These are phyloP conservation scores for Aspergillus conjunctus DNA, from an alignment of 495 filamentous ascomycete genomes.

Conservation along the genomic window DNA sequence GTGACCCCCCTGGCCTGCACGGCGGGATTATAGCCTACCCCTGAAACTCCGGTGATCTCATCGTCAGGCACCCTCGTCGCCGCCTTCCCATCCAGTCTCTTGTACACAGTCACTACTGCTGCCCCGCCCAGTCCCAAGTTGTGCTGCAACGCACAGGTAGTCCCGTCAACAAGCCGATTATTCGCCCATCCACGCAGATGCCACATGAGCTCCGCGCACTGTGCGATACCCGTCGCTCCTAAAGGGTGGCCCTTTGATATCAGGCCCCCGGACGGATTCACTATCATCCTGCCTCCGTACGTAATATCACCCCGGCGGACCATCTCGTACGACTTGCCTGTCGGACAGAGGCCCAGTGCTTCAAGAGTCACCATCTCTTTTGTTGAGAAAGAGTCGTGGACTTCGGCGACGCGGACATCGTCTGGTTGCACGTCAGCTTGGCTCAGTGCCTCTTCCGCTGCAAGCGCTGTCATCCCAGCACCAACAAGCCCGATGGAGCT, in stretches of 20 bases:
- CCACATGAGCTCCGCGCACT: constrained; percentile 97
- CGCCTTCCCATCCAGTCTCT: constrained; percentile 72
- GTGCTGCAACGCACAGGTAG: constrained; percentile 79
- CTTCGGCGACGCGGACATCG: constrained; percentile 81
- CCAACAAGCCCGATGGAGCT: constrained; percentile 86
- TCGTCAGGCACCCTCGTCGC: too few species aligned
- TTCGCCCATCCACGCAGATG: constrained; percentile 94
- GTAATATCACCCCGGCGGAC: constrained; percentile 86
- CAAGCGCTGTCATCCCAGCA: constrained; percentile 69
- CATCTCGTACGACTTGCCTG: constrained; percentile 88
- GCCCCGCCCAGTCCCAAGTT: constrained; percentile 92
- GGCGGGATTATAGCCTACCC: too few species aligned
- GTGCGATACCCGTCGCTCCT: constrained; percentile 87
- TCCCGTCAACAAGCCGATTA: constrained; percentile 68
- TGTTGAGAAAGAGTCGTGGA: constrained; percentile 95
- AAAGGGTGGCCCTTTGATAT: constrained; percentile 96
- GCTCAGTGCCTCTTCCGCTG: constrained; percentile 60
- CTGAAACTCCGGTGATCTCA: too few species aligned
- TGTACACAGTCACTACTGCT: constrained; percentile 86
- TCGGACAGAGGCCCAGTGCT: constrained; percentile 73
- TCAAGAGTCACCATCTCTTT: constrained; percentile 92
- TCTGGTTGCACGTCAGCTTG: constrained; percentile 71
- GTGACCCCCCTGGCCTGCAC: too few species aligned
- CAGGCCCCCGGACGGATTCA: constrained; percentile 90
- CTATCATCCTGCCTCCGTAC: constrained; percentile 80